Evolutionary conservation across 371 early-diverging fungal genomes (phyloP).

Genomic region (Smittium mucronatum): DNA sequence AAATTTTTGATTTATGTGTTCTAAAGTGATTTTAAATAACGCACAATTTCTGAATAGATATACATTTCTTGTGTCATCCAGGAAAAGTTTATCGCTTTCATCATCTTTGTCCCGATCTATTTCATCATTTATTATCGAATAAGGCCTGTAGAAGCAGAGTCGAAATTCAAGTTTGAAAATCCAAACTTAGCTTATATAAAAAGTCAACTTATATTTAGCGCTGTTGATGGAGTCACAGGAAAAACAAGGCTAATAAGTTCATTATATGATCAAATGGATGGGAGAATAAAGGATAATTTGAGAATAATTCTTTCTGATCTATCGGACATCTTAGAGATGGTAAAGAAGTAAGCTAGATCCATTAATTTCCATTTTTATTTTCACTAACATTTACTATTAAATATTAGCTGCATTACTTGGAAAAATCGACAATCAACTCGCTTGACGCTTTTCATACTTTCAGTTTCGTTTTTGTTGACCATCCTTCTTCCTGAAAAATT

Average conservation of each 20-base stretch:
- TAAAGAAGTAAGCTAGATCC: conserved; percentile 28
- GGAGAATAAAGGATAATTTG: conserved; percentile 23
- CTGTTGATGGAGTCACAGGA: conserved; percentile 24
- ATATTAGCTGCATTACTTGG: conserved; percentile 25
- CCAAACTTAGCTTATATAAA: conserved; percentile 32
- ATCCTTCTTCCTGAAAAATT: conserved; percentile 19
- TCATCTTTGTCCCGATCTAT: conserved; percentile 28
- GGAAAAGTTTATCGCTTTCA: conserved; percentile 20
- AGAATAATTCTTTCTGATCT: conserved; percentile 27
- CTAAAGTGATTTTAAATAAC: too few relatives aligned
- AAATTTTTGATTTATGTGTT: too few relatives aligned
- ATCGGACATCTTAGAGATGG: conserved; percentile 32
- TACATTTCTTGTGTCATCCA: conserved; percentile 25
- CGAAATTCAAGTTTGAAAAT: conserved; percentile 30
- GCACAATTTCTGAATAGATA: too few relatives aligned
- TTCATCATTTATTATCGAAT: conserved; percentile 30
- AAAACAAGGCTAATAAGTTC: conserved; percentile 25
- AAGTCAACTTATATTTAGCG: conserved; percentile 23
- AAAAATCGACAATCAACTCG: conserved; percentile 32
- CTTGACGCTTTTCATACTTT: conserved; percentile 10
- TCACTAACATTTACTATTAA: neutral
- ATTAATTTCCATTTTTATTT: neutral
- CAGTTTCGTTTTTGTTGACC: conserved; percentile 10
- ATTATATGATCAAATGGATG: conserved; percentile 32
- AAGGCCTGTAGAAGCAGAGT: conserved; percentile 28